Percentiles rank a stretch among this genome's conserved stretches.
These are phyloP conservation scores for Wickerhamiella slavikovae DNA, from an alignment of 805 yeast species.

Conservation along the genomic window DNA sequence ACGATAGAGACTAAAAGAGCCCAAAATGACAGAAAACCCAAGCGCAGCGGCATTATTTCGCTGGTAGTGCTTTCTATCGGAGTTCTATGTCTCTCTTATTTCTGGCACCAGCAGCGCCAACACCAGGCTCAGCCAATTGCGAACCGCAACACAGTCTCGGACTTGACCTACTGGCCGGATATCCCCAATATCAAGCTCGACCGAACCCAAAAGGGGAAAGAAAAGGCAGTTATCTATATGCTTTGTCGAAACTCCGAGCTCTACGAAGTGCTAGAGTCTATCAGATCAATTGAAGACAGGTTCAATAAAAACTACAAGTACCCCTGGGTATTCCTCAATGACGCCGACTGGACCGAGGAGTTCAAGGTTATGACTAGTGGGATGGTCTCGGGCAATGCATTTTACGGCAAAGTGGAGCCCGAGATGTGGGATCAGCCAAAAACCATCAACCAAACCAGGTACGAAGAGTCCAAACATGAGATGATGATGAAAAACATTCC, in stretches of 20 bases:
- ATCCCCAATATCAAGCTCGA: slow-evolving; percentile 8
- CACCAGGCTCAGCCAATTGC: no score
- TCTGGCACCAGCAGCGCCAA: no score
- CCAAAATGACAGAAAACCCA: no score
- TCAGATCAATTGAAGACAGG: slow-evolving; percentile 77
- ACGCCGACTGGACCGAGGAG: slow-evolving; percentile 63
- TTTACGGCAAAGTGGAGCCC: slow-evolving; percentile 61
- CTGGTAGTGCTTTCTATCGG: no score
- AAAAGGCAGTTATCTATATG: slow-evolving; percentile 78
- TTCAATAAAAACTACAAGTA: slow-evolving; percentile 65
- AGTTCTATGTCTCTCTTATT: no score
- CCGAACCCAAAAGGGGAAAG: slow-evolving; percentile 27
- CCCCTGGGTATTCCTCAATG: slow-evolving; percentile 92
- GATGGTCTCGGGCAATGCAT: slow-evolving; percentile 54
- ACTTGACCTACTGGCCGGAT: slow-evolving; percentile 12
- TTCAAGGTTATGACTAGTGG: slow-evolving; percentile 49
- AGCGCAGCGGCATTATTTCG: no score
- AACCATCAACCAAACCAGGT: slow-evolving; percentile 39
- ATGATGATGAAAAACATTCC: slow-evolving; percentile 29
- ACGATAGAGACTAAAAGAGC: no score
- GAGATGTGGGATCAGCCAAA: slow-evolving; percentile 70
- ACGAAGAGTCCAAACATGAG: slow-evolving; percentile 26
- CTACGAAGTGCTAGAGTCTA: slow-evolving; percentile 48
- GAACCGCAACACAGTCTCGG: no score
- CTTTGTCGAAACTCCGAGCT: slow-evolving; percentile 68